phyloP scores from a whole-genome alignment of 192 early-diverging fungal species.

The Glomus cerebriforme region DNA sequence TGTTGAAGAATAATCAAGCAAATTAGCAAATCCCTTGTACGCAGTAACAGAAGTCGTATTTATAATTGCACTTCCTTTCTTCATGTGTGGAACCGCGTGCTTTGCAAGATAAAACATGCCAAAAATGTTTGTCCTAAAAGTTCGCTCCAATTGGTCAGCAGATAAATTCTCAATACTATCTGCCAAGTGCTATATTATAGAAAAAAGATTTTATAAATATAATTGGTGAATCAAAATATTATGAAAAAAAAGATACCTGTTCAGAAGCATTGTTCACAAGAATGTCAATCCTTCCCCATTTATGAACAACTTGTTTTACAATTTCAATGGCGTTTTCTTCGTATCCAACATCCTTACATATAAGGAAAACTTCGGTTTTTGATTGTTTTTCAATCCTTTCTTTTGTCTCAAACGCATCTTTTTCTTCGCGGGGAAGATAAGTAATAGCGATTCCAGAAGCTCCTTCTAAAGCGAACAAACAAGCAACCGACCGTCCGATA shows the following conservation, averaged over 20 bases:
- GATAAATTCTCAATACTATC: conserved; percentile 40
- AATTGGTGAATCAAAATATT: not conserved
- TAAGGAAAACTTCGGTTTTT: conserved; percentile 36
- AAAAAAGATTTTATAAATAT: not conserved
- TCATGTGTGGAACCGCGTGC: conserved; percentile 48
- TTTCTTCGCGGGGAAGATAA: conserved; percentile 48
- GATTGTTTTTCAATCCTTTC: conserved; percentile 40
- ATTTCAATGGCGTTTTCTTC: conserved; percentile 46
- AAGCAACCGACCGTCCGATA: conserved; percentile 56
- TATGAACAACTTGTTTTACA: conserved; percentile 40
- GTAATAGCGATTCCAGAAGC: conserved; percentile 52
- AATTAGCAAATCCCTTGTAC: conserved; percentile 47
- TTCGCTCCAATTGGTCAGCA: conserved; percentile 47
- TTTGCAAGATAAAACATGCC: conserved; percentile 54
- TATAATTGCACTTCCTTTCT: conserved; percentile 45
- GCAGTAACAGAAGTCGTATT: conserved; percentile 58
- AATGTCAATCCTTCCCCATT: conserved; percentile 42
- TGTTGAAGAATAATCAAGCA: conserved; percentile 56
- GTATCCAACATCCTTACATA: conserved; percentile 43
- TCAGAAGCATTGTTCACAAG: conserved; percentile 49
- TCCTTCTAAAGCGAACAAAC: conserved; percentile 54
- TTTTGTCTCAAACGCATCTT: conserved; percentile 52
- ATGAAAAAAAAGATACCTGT: conserved; percentile 17
- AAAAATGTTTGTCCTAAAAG: conserved; percentile 50
- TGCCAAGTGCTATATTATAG: conserved; percentile 37